phyloP scores from a whole-genome alignment of 1,139 yeast genomes.

The Taiozyma sp. region DNA sequence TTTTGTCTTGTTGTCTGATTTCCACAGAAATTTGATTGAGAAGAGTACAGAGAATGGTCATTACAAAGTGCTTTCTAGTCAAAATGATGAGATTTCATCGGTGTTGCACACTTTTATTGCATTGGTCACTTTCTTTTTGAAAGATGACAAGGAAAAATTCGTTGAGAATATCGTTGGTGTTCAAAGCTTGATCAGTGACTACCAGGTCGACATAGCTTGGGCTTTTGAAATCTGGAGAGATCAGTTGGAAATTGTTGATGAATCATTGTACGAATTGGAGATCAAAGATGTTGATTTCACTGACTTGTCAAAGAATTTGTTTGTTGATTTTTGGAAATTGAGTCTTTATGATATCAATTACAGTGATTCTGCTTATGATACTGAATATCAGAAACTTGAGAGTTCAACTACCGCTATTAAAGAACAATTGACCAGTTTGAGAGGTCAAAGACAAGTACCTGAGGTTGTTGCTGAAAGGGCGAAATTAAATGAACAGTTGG shows the following conservation, averaged over 20 bases:
- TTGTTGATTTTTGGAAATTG: conserved; percentile 68
- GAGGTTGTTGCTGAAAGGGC: conserved; percentile 28
- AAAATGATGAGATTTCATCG: conserved; percentile 67
- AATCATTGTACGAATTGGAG: conserved; percentile 13
- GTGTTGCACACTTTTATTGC: conserved; percentile 64
- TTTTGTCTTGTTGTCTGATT: conserved; percentile 56
- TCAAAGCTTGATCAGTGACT: conserved; percentile 41
- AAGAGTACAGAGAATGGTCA: conserved; percentile 42
- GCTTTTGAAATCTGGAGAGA: conserved; percentile 80
- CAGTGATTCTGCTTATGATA: conserved; percentile 46
- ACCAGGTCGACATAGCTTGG: conserved; percentile 59
- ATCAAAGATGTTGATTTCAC: conserved; percentile 32
- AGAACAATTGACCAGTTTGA: conserved; percentile 17
- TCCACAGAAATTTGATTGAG: conserved; percentile 39
- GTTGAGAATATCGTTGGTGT: conserved; percentile 39
- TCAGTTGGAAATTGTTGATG: conserved; percentile 19
- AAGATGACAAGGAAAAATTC: conserved; percentile 31
- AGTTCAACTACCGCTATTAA: conserved; percentile 13
- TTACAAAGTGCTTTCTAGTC: conserved; percentile 66
- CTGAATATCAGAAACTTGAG: conserved; percentile 37
- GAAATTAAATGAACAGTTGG: conserved; percentile 26
- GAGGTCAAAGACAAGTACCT: conserved; percentile 26
- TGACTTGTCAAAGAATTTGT: conserved; percentile 41
- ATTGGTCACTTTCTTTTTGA: conserved; percentile 49
- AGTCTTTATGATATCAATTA: conserved; percentile 71